phyloP scores from a whole-genome alignment of 1,284 basidiomycete species.

The Apiotrichum brassicae region DNA sequence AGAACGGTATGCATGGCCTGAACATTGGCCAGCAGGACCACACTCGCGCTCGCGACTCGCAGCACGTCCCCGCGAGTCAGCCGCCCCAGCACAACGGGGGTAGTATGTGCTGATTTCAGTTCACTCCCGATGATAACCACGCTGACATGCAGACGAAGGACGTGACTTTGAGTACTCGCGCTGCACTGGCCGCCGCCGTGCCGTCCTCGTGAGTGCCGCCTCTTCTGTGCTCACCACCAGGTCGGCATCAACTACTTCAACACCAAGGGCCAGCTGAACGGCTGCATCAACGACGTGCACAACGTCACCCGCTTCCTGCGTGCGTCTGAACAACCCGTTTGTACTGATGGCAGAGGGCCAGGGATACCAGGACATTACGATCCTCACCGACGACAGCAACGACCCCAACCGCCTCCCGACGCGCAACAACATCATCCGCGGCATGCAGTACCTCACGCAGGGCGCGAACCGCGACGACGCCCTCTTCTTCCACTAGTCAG shows the following conservation, averaged over 20 bases:
- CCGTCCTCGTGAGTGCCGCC: constrained; percentile 50
- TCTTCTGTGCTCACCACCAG: constrained; percentile 55
- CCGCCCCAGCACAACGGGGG: no score
- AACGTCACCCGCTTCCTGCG: constrained; percentile 68
- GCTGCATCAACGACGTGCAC: constrained; percentile 82
- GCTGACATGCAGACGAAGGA: not conserved
- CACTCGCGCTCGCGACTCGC: no score
- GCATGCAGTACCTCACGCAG: constrained; percentile 80
- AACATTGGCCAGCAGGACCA: not conserved
- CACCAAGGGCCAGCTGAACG: constrained; percentile 44
- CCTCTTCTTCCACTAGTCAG: constrained; percentile 72
- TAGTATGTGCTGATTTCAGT: no score
- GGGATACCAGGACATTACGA: constrained; percentile 70
- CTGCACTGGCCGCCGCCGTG: constrained; percentile 47
- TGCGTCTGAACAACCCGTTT: constrained; percentile 44
- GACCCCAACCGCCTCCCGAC: constrained; percentile 66
- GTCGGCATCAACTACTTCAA: constrained; percentile 47
- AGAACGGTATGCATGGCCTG: not conserved
- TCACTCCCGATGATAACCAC: no score
- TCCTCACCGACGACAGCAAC: constrained; percentile 68
- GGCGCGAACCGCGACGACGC: constrained; percentile 76
- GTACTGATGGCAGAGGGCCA: constrained; percentile 47
- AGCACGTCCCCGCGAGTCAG: no score
- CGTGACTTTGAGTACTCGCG: constrained; percentile 76
- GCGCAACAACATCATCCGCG: constrained; percentile 71